Evolutionary conservation across 805 yeast genomes (phyloP).

Genomic region (Yueomyces sinensis): DNA sequence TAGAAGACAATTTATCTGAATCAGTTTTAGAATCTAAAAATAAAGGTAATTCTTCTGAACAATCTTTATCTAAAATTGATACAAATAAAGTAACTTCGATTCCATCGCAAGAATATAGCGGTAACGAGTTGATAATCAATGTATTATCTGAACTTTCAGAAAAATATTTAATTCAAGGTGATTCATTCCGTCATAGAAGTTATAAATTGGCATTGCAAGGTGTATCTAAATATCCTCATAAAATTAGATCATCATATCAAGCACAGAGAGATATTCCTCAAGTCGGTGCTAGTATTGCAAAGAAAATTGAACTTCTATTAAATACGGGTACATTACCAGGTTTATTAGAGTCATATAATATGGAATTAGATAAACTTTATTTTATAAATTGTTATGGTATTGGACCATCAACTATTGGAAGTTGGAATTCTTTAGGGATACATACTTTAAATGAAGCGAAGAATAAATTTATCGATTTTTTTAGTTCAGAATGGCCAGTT

Average conservation of each 20-base stretch:
- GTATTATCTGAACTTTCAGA: conserved; percentile 10
- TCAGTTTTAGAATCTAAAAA: not conserved
- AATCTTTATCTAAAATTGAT: not conserved
- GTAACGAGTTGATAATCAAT: conserved; percentile 9
- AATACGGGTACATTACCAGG: conserved; percentile 16
- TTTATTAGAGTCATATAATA: conserved; percentile 4
- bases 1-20: not conserved
- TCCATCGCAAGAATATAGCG: not conserved
- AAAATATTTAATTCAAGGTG: conserved; percentile 17
- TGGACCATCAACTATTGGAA: conserved; percentile 17
- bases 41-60: not conserved
- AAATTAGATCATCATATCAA: conserved; percentile 15
- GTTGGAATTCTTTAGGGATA: conserved; percentile 11
- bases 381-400: conserved; percentile 19
- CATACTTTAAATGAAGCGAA: conserved; percentile 11
- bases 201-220: conserved; percentile 17
- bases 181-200: conserved; percentile 16
- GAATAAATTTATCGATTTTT: conserved; percentile 8
- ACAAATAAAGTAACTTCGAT: not conserved
- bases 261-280: conserved; percentile 13
- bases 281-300: conserved; percentile 19
- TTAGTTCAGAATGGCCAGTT: conserved; percentile 15
- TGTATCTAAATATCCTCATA: conserved; percentile 9
- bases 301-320: conserved; percentile 17
- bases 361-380: conserved; percentile 12